Conservation (phyloP, 495 filamentous ascomycete species). For the Penicillium cinerascens region DNA sequence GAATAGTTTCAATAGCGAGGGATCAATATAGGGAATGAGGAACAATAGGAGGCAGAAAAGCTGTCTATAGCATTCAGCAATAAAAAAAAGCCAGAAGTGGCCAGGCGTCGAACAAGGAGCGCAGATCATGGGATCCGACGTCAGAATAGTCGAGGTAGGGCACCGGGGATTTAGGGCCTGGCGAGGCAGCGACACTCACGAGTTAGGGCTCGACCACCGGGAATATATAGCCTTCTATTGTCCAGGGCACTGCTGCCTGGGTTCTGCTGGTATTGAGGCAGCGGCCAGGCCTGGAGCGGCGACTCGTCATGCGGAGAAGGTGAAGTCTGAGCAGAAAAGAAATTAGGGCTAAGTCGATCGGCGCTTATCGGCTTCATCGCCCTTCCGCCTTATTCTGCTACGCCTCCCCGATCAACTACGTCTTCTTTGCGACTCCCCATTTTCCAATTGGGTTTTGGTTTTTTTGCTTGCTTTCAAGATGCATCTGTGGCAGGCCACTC, state of each 20-base stretch:
- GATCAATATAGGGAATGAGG: not conserved
- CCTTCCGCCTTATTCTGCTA: conserved; percentile 32
- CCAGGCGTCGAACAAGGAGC: not conserved
- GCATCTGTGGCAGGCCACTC: conserved; percentile 41
- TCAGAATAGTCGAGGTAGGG: conserved; percentile 18
- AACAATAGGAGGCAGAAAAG: not conserved
- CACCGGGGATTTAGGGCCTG: conserved; percentile 19
- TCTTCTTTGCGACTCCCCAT: conserved; percentile 7
- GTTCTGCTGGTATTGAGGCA: not conserved
- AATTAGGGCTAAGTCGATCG: conserved; percentile 34
- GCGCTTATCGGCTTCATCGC: conserved; percentile 27
- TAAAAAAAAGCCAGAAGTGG: not conserved
- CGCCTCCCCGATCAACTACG: conserved; percentile 12
- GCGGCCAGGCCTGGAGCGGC: not conserved
- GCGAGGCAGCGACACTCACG: conserved; percentile 14
- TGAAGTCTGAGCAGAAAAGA: conserved; percentile 28
- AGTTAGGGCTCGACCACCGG: conserved; percentile 1
- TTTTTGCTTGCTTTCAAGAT: conserved; percentile 25
- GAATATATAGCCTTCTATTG: not conserved
- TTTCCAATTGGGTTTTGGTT: conserved; percentile 5
- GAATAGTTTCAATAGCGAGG: conserved; percentile 1
- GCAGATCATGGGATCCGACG: conserved; percentile 7
- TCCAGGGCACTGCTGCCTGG: not conserved
- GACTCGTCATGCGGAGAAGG: conserved; percentile 8
- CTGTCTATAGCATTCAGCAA: not conserved